Base-by-base conservation (phyloP, 2,329 filamentous ascomycete genomes). In the Talaromyces marneffei region DNA sequence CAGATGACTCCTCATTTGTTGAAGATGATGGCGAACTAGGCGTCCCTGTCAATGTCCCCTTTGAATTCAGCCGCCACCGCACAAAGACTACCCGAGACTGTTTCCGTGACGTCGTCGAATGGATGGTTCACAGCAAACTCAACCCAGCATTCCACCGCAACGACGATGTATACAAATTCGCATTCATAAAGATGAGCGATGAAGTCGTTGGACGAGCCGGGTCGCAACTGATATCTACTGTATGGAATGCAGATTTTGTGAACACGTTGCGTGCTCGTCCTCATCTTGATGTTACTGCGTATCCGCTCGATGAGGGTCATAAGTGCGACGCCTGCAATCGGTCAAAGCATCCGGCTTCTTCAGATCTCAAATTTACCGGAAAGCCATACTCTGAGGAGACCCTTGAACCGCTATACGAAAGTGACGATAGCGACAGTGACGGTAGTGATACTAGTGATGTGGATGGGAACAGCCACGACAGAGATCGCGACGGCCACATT, bases 121-220 rank as follows among this genome's bases (percentile, higher is more conserved):
- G 89, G 89, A 87, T 92, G 75, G 86, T 93, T 2, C 88, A 91
- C 68, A 89, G 89, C 70, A 87, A 88, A 66, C 80, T 94, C 56
- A 88, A 92, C 66, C 89, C 89, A 0, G 84, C 80, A 0, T 92
- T 92, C 67, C 76, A 82, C 10, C 80, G 82, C 18, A 76, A 82
- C 4, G 84, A 90, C 63, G 79, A 83, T 7, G 77, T 91, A 12
- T 94, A 91, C 72, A 68, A 75, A 12, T 79, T 89, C 27, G 86
- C 89, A 0, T 92, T 91, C 78, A 77, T 77, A 54, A 91, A 90
- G 68, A 78, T 93, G 0, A 83, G 90, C 65, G 85, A 89, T 65
- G 88, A 92, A 70, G 84, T 90, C 14, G 80, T 78, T 40, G 87
- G 85, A 0, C 81, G 90, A 2, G 85, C 87, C 0, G 83, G 81